Percentiles rank a stretch among this genome's conserved stretches.
Evolutionary conservation across 495 filamentous ascomycete species (phyloP).

Genomic region (Bathelium albidoporum): DNA sequence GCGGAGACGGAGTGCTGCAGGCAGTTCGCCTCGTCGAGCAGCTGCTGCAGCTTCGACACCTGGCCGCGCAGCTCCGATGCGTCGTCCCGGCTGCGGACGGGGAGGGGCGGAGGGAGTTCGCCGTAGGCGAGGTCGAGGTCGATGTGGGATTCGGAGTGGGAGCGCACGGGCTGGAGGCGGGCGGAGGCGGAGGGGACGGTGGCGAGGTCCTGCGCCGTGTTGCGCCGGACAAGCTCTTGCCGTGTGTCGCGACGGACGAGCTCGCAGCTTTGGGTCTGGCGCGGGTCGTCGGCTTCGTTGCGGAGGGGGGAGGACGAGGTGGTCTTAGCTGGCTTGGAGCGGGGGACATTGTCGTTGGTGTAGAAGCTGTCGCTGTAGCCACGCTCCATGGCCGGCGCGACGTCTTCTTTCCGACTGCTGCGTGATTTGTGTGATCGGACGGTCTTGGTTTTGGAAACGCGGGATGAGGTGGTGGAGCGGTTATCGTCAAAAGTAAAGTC

Average conservation of each 20-base stretch:
- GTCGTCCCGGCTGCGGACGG: conserved; percentile 30
- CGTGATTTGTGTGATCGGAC: conserved; percentile 14
- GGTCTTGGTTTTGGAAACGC: conserved; percentile 20
- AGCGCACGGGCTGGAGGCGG: conserved; percentile 16
- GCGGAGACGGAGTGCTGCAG: conserved; percentile 70
- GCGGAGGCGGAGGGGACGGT: conserved; percentile 11
- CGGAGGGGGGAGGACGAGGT: conserved; percentile 19
- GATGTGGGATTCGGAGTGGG: conserved; percentile 48
- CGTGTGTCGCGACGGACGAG: conserved; percentile 27
- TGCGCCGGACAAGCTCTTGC: conserved; percentile 27
- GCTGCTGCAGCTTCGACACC: conserved; percentile 55
- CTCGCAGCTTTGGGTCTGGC: conserved; percentile 16
- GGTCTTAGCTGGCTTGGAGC: conserved; percentile 6
- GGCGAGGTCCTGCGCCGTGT: no score
- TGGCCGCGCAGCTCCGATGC: conserved; percentile 54
- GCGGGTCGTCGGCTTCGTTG: conserved; percentile 4
- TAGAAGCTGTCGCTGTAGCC: conserved; percentile 31
- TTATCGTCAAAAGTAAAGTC: conserved; percentile 44
- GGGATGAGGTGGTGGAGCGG: conserved; percentile 35
- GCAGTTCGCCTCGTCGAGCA: conserved; percentile 79
- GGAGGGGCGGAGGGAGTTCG: conserved; percentile 46
- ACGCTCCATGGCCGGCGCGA: conserved; percentile 26
- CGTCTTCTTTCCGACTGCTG: conserved; percentile 7
- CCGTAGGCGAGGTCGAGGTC: conserved; percentile 90
- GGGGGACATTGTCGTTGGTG: conserved; percentile 20